These are phyloP conservation scores for Cercospora sesami DNA, from an alignment of 2,329 filamentous ascomycete genomes.

Conservation along the genomic window DNA sequence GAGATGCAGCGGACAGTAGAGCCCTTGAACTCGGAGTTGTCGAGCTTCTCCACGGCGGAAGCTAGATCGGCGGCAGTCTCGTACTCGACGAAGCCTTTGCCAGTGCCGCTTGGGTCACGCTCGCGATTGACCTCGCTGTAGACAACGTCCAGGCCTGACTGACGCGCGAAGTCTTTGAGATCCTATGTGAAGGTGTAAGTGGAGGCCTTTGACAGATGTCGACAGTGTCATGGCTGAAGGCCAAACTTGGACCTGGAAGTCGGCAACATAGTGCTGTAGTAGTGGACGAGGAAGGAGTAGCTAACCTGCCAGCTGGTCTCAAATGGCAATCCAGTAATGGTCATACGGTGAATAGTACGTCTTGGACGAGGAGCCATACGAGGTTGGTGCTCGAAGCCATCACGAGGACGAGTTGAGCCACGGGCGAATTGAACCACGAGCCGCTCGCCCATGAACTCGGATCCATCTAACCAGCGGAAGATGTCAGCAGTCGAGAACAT, in stretches of 20 bases:
- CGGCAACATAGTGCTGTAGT: background rate
- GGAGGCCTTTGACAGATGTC: constrained; percentile 13
- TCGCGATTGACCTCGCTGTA: constrained; percentile 96
- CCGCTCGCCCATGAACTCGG: constrained; percentile 96
- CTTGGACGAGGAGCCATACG: constrained; percentile 76
- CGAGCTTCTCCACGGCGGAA: constrained; percentile 90
- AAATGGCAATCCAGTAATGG: constrained; percentile 91
- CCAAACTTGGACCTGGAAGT: background rate
- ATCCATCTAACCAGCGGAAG: constrained; percentile 68
- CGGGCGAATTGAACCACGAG: constrained; percentile 98
- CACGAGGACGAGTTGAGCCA: constrained; percentile 68
- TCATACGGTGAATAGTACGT: constrained; percentile 94
- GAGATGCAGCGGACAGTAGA: constrained; percentile 79
- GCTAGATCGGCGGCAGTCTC: constrained; percentile 88
- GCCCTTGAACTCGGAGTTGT: constrained; percentile 90
- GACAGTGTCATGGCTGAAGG: constrained; percentile 2
- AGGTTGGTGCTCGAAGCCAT: constrained; percentile 63
- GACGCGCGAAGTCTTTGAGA: constrained; percentile 98
- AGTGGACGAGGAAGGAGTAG: constrained; percentile 39
- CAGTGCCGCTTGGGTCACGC: constrained; percentile 63
- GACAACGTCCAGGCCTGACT: constrained; percentile 94
- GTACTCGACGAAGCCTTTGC: constrained; percentile 96
- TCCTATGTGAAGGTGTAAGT: constrained; percentile 66
- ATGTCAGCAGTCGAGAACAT: constrained; percentile 37
- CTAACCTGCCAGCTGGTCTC: constrained; percentile 99